A percentile compares a stretch with the other conserved stretches of the same genome.
These are phyloP conservation scores for Heliamphora pulchella DNA, from an alignment of 179 eudicot species.

Conservation along the genomic window DNA sequence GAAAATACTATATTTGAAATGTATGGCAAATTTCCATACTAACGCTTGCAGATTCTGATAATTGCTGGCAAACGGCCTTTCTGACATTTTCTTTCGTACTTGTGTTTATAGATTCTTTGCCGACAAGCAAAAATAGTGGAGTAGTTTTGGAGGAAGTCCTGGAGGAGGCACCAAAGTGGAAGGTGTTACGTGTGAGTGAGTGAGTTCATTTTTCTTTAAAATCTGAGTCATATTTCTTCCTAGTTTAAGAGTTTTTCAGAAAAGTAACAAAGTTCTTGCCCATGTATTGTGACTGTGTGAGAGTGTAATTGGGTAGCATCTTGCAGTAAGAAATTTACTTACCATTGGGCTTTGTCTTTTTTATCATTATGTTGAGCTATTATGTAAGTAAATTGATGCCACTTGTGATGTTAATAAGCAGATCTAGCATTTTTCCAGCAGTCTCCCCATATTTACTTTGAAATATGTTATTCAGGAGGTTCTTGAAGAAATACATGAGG, in stretches of 20 bases:
- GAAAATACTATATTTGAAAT: not conserved
- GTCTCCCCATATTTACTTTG: slow-evolving; percentile 1
- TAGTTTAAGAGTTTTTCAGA: not conserved
- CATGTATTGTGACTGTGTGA: not conserved
- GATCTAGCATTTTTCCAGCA: not conserved
- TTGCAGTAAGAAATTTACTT: not conserved
- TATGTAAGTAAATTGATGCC: not conserved
- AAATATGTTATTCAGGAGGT: slow-evolving; percentile 50
- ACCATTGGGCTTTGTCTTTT: not conserved
- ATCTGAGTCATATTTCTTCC: not conserved
- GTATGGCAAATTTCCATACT: not conserved
- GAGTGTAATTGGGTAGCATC: not conserved
- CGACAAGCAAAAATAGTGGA: slow-evolving; percentile 30
- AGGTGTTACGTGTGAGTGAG: slow-evolving; percentile 99
- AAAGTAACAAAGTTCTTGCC: not conserved
- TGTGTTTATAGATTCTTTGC: slow-evolving; percentile 25
- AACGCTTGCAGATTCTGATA: not conserved
- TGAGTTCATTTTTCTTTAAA: slow-evolving; percentile 36
- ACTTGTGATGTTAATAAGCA: not conserved
- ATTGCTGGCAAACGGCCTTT: not conserved
- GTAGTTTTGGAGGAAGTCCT: slow-evolving; percentile 68
- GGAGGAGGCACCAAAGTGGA: slow-evolving; percentile 98
- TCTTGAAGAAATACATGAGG: slow-evolving; percentile 76
- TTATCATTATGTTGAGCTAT: not conserved
- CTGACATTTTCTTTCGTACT: slow-evolving; percentile 1